A percentile compares a stretch with the other conserved stretches of the same genome.
Evolutionary conservation across 1,284 basidiomycete genomes (phyloP).

Genomic region (Anthracocystis walkeri): DNA sequence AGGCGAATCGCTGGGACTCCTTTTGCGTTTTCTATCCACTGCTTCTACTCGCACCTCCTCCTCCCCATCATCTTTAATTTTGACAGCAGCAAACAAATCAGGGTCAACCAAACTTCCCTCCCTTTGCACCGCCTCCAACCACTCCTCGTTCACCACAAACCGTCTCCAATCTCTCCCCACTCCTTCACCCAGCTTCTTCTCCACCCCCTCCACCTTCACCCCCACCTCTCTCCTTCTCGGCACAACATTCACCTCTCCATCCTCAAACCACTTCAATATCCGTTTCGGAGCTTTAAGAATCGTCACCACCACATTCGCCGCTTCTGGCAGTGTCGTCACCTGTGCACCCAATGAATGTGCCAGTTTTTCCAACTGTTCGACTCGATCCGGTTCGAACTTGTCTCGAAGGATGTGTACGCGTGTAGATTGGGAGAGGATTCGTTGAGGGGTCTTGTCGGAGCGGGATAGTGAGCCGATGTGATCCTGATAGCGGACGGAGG

Average conservation of each 20-base stretch:
- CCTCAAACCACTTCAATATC: constrained; percentile 31
- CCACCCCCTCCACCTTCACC: neutral
- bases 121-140: constrained; percentile 27
- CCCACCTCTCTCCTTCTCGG: neutral
- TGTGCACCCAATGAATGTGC: constrained; percentile 42
- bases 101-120: constrained; percentile 41
- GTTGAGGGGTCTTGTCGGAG: constrained; percentile 13
- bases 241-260: constrained; percentile 23
- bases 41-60: neutral
- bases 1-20: constrained; percentile 24
- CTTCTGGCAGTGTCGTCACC: constrained; percentile 13
- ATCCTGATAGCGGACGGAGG: constrained; percentile 31
- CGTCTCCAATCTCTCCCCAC: constrained; percentile 36
- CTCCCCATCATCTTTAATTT: constrained; percentile 2
- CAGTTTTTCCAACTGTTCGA: constrained; percentile 9
- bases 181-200: constrained; percentile 17
- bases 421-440: constrained; percentile 39
- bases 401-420: constrained; percentile 40
- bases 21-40: constrained; percentile 16
- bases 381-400: constrained; percentile 22
- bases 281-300: constrained; percentile 41
- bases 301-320: constrained; percentile 45
- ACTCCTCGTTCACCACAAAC: constrained; percentile 37
- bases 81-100: constrained; percentile 32
- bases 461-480: constrained; percentile 29